Evolutionary conservation across 306 rosid genomes (phyloP), one percentile per base, ranked within the genome.

Genomic region (Pterocarpus macrocarpus): DNA sequence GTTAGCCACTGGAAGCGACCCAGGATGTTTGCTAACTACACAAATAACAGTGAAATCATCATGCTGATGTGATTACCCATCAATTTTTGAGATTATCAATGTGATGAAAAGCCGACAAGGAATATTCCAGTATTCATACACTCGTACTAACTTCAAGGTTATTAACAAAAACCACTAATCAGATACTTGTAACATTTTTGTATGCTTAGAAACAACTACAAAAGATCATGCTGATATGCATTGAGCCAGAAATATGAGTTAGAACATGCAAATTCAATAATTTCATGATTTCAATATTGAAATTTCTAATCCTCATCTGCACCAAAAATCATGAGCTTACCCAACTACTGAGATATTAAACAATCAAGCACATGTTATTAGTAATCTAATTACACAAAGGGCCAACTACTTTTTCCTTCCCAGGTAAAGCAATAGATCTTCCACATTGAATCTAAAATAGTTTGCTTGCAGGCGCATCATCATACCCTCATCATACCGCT

Each of bases 1-100:
- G 98, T 96, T 69, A 96, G 82, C 99, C 99, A 96, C 70, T 84
- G 90, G 80, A 85, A 96, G 44, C 84, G 93, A 77, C 97, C 99
- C 88, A 96, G 86, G 86, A 89, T 50, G 66, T 92, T 85, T 14
- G 99, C 94, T 81, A 96, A 91, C 99, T 96, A 91, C 87, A 88
- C 11, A 82, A 82, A 78, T 33, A 90, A 78, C 66, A 44, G 16
- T 33, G 53, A 44, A 30, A 66, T 71, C 68, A 66, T 75, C 71
- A 58, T 64, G 61, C 32, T 36, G 36, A 22, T 43, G 41, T 38
- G 41, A 38, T 38, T 38, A 4, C 4, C 41, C 7, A 38, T 38
- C 7, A 38, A 38, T 38, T 38, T 38, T 38, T 38, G 1, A 38
- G 5, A 38, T 38, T 38, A 38, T 38, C 41, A 38, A 38, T 38